These are phyloP conservation scores for Linnemannia exigua DNA, from an alignment of 192 early-diverging fungal species.

Conservation along the genomic window DNA sequence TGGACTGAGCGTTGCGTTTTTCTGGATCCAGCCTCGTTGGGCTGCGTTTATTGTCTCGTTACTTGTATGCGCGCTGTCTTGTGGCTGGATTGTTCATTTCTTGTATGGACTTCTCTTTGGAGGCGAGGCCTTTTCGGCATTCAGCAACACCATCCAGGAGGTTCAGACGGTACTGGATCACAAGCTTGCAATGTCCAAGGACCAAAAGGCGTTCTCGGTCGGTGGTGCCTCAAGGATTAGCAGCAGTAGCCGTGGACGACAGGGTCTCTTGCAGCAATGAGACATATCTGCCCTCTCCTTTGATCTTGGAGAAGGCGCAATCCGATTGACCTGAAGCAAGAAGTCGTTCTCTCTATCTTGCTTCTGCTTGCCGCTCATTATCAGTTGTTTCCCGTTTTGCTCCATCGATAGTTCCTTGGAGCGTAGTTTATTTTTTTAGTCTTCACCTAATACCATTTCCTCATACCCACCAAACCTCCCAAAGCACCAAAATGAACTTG, in stretches of 20 bases:
- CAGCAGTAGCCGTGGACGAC: constrained; percentile 13
- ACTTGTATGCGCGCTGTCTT: constrained; percentile 27
- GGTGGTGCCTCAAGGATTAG: constrained; percentile 1
- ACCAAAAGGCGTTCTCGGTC: background rate
- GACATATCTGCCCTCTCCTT: constrained; percentile 31
- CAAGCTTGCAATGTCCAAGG: background rate
- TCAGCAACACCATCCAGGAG: constrained; percentile 37
- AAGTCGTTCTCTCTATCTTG: background rate
- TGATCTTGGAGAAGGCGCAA: constrained; percentile 45
- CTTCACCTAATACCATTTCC: too few relatives aligned
- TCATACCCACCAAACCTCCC: too few relatives aligned
- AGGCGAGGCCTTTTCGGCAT: constrained; percentile 28
- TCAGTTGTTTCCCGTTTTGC: too few relatives aligned
- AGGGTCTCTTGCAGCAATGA: constrained; percentile 37
- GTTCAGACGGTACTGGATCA: constrained; percentile 32
- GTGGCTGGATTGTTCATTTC: constrained; percentile 43
- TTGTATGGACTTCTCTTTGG: constrained; percentile 44
- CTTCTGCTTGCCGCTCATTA: background rate
- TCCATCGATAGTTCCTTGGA: too few relatives aligned
- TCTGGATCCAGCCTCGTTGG: constrained; percentile 41
- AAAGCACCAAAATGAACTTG: background rate
- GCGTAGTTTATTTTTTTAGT: too few relatives aligned
- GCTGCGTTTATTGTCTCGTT: constrained; percentile 29
- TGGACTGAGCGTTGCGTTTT: constrained; percentile 22
- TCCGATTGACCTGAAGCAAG: constrained; percentile 24